A percentile compares a stretch with the other conserved stretches of the same genome.
phyloP scores from a whole-genome alignment of 345 rosid species.

The Citrus cavaleriei region DNA sequence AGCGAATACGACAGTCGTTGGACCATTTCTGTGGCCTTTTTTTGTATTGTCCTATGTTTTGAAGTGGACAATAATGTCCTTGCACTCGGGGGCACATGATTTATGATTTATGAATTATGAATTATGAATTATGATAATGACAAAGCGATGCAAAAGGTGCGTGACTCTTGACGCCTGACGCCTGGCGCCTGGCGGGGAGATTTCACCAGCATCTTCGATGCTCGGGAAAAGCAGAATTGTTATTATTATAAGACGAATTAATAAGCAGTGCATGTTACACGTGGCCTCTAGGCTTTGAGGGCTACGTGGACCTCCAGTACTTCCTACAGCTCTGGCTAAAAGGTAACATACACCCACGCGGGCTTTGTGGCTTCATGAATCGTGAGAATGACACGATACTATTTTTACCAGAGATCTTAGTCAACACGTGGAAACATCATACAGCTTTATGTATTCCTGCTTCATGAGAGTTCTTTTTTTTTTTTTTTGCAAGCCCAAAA shows the following conservation, averaged over 20 bases:
- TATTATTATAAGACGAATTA: neutral
- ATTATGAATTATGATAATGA: neutral
- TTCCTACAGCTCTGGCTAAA: neutral
- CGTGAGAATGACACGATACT: neutral
- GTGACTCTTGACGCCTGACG: neutral
- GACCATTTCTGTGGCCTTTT: neutral
- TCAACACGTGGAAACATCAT: neutral
- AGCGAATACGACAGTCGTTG: neutral
- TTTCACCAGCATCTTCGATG: neutral
- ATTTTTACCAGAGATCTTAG: neutral
- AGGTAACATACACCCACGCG: neutral
- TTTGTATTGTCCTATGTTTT: slow-evolving; percentile 4
- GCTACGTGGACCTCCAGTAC: neutral
- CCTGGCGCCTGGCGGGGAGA: neutral
- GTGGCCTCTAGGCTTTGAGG: neutral
- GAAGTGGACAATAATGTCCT: slow-evolving; percentile 1
- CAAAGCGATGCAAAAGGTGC: neutral
- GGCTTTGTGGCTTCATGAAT: neutral
- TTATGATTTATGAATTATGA: neutral
- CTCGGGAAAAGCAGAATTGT: neutral
- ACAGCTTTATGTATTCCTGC: neutral
- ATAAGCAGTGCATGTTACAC: neutral
- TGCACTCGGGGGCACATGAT: slow-evolving; percentile 2
- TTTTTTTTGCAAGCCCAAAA: neutral
- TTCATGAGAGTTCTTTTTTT: neutral